phyloP scores from a whole-genome alignment of 768 basidiomycete genomes.

The Leucogyrophana mollusca region DNA sequence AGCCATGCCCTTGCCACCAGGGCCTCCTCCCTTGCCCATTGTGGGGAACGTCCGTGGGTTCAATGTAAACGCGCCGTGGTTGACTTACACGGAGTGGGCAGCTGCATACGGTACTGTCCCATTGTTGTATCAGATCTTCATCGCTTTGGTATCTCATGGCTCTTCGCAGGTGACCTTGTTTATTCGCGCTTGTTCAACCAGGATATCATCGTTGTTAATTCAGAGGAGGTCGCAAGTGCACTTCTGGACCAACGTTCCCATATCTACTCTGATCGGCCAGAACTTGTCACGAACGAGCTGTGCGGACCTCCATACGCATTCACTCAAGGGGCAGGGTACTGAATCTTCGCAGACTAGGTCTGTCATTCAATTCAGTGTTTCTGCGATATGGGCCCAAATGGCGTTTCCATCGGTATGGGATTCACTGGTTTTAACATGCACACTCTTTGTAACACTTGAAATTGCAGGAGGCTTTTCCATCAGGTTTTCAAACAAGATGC shows the following conservation, averaged over 20 bases:
- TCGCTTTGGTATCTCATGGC: too few species aligned
- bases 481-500: neutral
- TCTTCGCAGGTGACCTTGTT: constrained; percentile 3
- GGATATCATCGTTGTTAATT: constrained; percentile 11
- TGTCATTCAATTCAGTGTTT: neutral
- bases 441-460: too few species aligned
- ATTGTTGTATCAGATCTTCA: neutral
- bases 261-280: constrained; percentile 10
- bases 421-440: too few species aligned
- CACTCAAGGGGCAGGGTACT: too few species aligned
- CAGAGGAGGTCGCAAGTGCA: constrained; percentile 9
- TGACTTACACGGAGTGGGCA: neutral
- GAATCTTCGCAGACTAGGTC: neutral
- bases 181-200: constrained; percentile 7
- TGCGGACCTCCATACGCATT: neutral
- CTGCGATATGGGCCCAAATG: neutral
- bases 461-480: neutral
- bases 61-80: constrained; percentile 3
- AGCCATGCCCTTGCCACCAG: constrained; percentile 2
- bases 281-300: constrained; percentile 3
- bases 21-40: constrained; percentile 11
- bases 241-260: constrained; percentile 10
- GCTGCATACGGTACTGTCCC: neutral
- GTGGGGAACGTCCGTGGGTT: constrained; percentile 14
- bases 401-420: neutral